Evolutionary conservation across 805 yeast species (phyloP).

Genomic region (Candida piceae): DNA sequence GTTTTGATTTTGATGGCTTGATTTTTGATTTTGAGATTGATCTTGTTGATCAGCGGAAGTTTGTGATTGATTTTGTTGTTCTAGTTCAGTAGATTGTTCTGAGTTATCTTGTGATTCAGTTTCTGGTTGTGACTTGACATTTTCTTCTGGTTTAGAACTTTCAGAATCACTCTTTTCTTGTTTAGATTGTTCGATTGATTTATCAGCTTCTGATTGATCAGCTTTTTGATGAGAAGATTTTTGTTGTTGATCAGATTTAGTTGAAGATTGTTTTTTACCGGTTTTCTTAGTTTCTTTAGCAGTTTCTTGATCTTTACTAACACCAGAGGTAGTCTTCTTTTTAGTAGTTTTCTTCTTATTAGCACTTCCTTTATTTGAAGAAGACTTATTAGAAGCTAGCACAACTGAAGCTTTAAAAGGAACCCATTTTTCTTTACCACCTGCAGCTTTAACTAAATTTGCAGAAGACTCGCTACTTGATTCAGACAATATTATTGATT

Average conservation of each 20-base stretch:
- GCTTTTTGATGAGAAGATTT: background rate
- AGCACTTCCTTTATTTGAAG: constrained; percentile 9
- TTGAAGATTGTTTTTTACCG: constrained; percentile 1
- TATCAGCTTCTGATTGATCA: constrained; percentile 1
- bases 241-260: constrained; percentile 2
- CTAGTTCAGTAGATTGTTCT: no score
- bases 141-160: no score
- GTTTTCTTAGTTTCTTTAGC: constrained; percentile 1
- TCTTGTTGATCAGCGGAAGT: no score
- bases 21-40: background rate
- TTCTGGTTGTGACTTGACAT: no score
- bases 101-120: background rate
- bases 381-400: constrained; percentile 28
- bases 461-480: constrained; percentile 14
- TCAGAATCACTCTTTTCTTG: no score
- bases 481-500: constrained; percentile 27
- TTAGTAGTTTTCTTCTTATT: constrained; percentile 22
- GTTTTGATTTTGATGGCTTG: constrained; percentile 1
- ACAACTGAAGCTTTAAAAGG: constrained; percentile 57
- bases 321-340: constrained; percentile 7
- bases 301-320: constrained; percentile 7
- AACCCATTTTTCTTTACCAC: constrained; percentile 65
- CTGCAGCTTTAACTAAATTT: constrained; percentile 20
- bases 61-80: no score
- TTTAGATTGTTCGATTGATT: constrained; percentile 1